These are phyloP conservation scores for Pezicula neosporulosa DNA, from an alignment of 2,329 filamentous ascomycete species.

Conservation along the genomic window DNA sequence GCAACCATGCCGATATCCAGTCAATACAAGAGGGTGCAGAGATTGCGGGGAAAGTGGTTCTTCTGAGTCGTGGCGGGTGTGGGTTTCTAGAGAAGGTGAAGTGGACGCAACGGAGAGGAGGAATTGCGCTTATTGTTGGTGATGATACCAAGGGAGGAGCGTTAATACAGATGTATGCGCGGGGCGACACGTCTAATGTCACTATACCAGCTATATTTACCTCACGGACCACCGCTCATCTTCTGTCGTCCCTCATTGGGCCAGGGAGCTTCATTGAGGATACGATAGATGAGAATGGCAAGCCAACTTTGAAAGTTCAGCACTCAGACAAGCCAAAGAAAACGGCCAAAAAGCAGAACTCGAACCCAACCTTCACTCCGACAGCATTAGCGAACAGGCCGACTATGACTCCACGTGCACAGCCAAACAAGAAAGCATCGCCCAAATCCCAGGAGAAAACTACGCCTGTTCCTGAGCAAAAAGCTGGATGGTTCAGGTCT, in stretches of 20 bases:
- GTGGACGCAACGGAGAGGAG: constrained; percentile 91
- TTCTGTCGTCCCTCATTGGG: constrained; percentile 84
- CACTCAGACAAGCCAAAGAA: constrained; percentile 30
- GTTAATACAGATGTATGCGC: constrained; percentile 96
- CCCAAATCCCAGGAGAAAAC: constrained; percentile 18
- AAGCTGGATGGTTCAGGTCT: constrained; percentile 41
- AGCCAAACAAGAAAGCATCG: constrained; percentile 24
- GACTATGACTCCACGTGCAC: constrained; percentile 24
- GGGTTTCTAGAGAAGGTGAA: constrained; percentile 96
- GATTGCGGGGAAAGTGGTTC: constrained; percentile 87
- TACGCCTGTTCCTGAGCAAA: constrained; percentile 14
- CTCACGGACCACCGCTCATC: constrained; percentile 87
- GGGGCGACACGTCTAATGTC: constrained; percentile 91
- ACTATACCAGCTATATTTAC: constrained; percentile 95
- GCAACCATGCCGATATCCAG: constrained; percentile 78
- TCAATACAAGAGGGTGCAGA: constrained; percentile 88
- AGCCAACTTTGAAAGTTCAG: constrained; percentile 51
- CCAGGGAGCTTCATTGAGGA: constrained; percentile 61
- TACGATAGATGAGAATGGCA: constrained; percentile 56
- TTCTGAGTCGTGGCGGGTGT: constrained; percentile 89
- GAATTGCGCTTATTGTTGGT: constrained; percentile 85
- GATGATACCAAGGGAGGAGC: constrained; percentile 88
- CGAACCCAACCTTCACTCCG: constrained; percentile 24
- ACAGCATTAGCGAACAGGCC: constrained; percentile 23
- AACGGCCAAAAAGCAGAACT: constrained; percentile 21